These are phyloP conservation scores for Ichthyophthirius multifiliis DNA, from an alignment of 169 alveolate species.

Conservation along the genomic window DNA sequence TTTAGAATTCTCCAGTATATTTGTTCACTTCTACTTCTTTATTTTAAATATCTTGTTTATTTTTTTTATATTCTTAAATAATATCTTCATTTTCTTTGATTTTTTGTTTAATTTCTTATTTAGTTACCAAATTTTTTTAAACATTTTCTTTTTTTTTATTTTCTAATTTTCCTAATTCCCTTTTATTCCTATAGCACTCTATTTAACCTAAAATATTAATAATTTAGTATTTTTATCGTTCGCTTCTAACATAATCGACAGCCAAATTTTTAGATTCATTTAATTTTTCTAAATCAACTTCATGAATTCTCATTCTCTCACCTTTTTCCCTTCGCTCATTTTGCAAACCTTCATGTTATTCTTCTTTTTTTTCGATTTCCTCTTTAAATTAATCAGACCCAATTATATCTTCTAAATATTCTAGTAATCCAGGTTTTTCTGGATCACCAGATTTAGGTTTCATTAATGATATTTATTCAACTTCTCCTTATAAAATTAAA, in stretches of 20 bases:
- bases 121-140: neutral
- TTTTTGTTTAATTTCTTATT: neutral
- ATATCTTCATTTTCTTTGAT: constrained; percentile 7
- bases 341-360: constrained; percentile 57
- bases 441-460: constrained; percentile 93
- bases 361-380: constrained; percentile 52
- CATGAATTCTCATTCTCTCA: constrained; percentile 75
- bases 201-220: constrained; percentile 9
- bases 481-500: constrained; percentile 96
- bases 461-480: constrained; percentile 96
- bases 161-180: neutral
- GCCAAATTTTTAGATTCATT: constrained; percentile 23
- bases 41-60: neutral
- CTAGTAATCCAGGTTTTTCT: constrained; percentile 95
- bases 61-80: neutral
- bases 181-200: neutral
- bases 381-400: constrained; percentile 88
- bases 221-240: neutral
- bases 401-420: constrained; percentile 96
- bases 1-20: neutral
- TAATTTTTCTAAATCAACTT: constrained; percentile 79
- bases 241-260: constrained; percentile 20
- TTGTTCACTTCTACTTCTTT: neutral
- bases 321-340: constrained; percentile 77
- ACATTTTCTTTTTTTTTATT: neutral